These are phyloP conservation scores for Agaricus blazei DNA, from an alignment of 768 basidiomycete species.

Conservation along the genomic window DNA sequence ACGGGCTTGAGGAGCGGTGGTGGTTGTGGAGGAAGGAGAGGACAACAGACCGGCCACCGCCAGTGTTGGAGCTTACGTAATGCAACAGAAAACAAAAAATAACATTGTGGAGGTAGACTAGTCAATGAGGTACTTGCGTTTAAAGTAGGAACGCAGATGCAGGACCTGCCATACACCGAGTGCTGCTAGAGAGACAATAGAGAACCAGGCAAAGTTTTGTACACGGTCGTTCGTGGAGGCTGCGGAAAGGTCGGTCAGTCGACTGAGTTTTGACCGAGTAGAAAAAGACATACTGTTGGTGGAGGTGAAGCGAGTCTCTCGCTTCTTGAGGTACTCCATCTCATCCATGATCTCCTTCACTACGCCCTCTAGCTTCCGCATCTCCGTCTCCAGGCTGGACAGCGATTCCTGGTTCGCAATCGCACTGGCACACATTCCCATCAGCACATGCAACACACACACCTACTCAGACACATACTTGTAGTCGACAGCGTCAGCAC, in stretches of 20 bases:
- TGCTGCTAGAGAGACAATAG: conserved; percentile 68
- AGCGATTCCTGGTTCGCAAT: conserved; percentile 98
- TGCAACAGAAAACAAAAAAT: neutral
- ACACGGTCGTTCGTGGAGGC: conserved; percentile 91
- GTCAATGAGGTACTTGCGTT: conserved; percentile 91
- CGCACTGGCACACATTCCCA: conserved; percentile 47
- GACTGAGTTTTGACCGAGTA: neutral
- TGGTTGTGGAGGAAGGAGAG: neutral
- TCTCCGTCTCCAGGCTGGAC: conserved; percentile 93
- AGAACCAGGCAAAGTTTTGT: conserved; percentile 90
- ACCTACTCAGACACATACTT: conserved; percentile 54
- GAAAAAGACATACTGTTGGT: conserved; percentile 74
- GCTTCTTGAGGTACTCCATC: conserved; percentile 80
- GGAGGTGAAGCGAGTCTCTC: conserved; percentile 83
- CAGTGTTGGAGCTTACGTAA: conserved; percentile 2
- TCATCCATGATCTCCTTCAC: conserved; percentile 95
- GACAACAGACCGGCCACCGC: neutral
- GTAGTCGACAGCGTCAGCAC: conserved; percentile 98
- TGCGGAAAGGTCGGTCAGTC: conserved; percentile 23
- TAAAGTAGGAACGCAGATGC: conserved; percentile 93
- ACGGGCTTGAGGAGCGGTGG: neutral
- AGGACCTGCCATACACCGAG: conserved; percentile 94
- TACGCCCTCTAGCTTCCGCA: conserved; percentile 94
- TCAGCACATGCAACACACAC: neutral
- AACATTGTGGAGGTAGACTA: conserved; percentile 21